These are phyloP conservation scores for Penicillium hordei DNA, from an alignment of 2,329 filamentous ascomycete genomes.

Conservation along the genomic window DNA sequence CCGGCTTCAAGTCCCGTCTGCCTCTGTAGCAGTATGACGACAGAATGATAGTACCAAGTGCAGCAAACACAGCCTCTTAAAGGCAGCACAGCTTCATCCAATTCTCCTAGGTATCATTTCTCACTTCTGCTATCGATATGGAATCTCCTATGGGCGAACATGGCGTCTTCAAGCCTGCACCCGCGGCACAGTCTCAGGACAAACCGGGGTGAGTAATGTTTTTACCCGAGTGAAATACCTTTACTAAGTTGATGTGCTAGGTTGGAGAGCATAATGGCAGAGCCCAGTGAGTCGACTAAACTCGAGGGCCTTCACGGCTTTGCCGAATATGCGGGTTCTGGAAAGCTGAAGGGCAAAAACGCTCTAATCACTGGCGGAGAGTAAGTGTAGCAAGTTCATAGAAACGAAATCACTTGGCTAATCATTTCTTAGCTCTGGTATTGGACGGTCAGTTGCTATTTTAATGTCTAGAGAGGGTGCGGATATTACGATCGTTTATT, in stretches of 20 bases:
- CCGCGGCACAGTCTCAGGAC: slow-evolving; percentile 24
- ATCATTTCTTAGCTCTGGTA: slow-evolving; percentile 29
- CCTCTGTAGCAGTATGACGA: slow-evolving; percentile 28
- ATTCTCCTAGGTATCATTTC: background rate
- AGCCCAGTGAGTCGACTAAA: slow-evolving; percentile 37
- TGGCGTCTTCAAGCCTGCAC: slow-evolving; percentile 26
- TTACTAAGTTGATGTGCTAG: background rate
- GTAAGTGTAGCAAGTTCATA: slow-evolving; percentile 51
- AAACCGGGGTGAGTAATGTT: slow-evolving; percentile 28
- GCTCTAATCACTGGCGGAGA: slow-evolving; percentile 59
- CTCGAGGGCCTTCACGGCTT: slow-evolving; percentile 30
- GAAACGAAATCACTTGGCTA: slow-evolving; percentile 59
- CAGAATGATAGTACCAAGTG: slow-evolving; percentile 18
- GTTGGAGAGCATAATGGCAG: slow-evolving; percentile 24
- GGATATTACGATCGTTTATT: slow-evolving; percentile 15
- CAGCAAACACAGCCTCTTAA: background rate
- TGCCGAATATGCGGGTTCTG: slow-evolving; percentile 46
- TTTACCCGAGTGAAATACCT: background rate
- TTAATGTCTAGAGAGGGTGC: slow-evolving; percentile 19
- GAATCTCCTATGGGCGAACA: slow-evolving; percentile 26
- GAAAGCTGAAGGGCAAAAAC: slow-evolving; percentile 53
- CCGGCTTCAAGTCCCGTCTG: slow-evolving; percentile 3
- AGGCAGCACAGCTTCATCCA: background rate
- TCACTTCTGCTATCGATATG: slow-evolving; percentile 13
- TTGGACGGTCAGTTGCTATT: slow-evolving; percentile 16